Percentiles rank a stretch among this genome's conserved stretches.
phyloP scores from a whole-genome alignment of 139 green algal species.

The Chlamydomonas incerta region DNA sequence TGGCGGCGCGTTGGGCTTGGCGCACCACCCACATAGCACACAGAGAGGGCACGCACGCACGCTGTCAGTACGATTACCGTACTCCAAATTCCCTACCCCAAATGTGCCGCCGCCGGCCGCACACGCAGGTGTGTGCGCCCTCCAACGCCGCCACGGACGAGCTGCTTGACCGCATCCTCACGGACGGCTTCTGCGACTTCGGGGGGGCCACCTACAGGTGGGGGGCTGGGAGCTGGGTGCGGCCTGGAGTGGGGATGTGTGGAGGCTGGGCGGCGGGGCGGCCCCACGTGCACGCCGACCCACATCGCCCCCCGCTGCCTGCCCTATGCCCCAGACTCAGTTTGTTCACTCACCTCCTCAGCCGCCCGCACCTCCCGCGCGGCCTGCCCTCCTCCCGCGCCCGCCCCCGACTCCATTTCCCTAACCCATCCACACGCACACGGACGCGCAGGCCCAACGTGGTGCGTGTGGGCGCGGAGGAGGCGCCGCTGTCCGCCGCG shows the following conservation, averaged over 20 bases:
- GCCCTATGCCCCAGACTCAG: no score
- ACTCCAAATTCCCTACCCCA: no score
- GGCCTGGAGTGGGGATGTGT: neutral
- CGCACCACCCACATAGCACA: no score
- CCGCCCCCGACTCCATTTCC: neutral
- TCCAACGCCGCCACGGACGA: conserved; percentile 96
- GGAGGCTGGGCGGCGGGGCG: no score
- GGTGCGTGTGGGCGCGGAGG: conserved; percentile 76
- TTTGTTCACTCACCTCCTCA: no score
- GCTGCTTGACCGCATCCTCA: conserved; percentile 90
- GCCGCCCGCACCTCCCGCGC: no score
- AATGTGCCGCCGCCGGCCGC: no score
- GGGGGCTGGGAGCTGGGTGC: fast-evolving
- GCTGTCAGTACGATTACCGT: no score
- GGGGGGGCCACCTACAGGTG: conserved; percentile 45
- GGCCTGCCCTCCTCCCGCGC: neutral
- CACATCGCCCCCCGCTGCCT: no score
- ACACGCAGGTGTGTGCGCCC: conserved; percentile 88
- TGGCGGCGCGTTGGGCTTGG: no score
- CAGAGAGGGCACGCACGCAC: no score
- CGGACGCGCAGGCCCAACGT: conserved; percentile 66
- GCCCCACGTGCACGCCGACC: no score
- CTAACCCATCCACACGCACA: neutral
- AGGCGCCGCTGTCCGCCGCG: conserved; percentile 60
- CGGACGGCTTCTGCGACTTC: conserved; percentile 58